Conservation (phyloP, 306 rosid species). For the Vigna trinervia region DNA sequence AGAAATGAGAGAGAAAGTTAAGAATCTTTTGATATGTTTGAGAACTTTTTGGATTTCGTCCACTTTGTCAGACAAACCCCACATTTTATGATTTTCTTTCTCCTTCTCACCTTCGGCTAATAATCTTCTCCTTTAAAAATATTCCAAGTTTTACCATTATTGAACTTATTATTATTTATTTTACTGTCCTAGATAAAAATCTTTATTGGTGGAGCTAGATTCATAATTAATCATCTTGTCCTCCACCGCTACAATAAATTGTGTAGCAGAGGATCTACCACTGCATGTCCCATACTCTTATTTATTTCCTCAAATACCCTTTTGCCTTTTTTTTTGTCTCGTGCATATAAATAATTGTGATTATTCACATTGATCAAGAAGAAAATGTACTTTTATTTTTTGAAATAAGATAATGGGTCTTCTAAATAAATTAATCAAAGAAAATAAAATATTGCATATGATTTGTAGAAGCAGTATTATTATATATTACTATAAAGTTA, state of each 20-base stretch:
- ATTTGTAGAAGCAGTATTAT: neutral
- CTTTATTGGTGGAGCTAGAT: neutral
- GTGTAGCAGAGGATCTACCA: constrained; percentile 16
- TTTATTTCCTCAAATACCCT: neutral
- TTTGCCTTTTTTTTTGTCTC: neutral
- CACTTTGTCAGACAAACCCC: constrained; percentile 19
- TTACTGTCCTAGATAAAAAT: too few relatives aligned
- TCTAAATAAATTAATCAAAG: neutral
- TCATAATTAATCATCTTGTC: constrained; percentile 13
- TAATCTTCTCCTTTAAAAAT: too few relatives aligned
- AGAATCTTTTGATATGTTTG: neutral
- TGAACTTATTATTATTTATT: too few relatives aligned
- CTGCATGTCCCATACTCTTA: constrained; percentile 1
- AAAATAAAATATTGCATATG: neutral
- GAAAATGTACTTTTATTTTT: neutral
- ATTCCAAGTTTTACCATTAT: too few relatives aligned
- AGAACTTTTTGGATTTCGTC: constrained; percentile 29
- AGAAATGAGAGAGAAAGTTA: constrained; percentile 36
- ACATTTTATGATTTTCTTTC: constrained; percentile 16
- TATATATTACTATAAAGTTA: neutral
- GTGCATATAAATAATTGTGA: neutral
- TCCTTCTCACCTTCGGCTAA: neutral
- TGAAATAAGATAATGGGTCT: neutral
- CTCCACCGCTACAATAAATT: constrained; percentile 21
- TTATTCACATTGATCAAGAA: too few relatives aligned